Base-by-base conservation (phyloP, 2,329 filamentous ascomycete genomes). In the Zasmidium citrigriseum region DNA sequence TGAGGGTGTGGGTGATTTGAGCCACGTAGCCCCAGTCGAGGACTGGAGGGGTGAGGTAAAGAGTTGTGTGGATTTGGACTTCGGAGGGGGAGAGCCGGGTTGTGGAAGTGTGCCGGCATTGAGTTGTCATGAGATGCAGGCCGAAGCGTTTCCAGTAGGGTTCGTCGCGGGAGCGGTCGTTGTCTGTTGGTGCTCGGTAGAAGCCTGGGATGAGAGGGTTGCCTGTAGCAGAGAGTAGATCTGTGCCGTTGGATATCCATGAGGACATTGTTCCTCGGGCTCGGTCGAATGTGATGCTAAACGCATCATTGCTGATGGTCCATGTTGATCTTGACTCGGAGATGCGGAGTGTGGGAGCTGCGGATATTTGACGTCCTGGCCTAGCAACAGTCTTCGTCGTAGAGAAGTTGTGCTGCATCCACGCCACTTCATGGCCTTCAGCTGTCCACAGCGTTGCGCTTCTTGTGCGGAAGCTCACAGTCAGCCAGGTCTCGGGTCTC, bases 181-280 rank as follows among this genome's bases (percentile, higher is more conserved):
- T 89, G 70, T 89, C 84, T 0, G 86, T 89, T 14, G 82, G 80
- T 0, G 86, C 83, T 3, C 86, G 84, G 80, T 85, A 89, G 72
- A 89, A 84, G 4, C 54, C 62, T 4, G 66, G 64, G 23, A 63
- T 54, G 2, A 69, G 27, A 2, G 63, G 57, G 20, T 65, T 41
- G 34, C 5, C 18, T n/a, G 14, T n/a, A 9, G 34, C 51, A 1
- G 63, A n/a, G 25, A 69, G 55, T 10, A 68, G 1, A n/a, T 68
- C 53, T 14, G 53, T 59, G 52, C 62, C 61, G 16, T 55, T n/a
- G 47, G 68, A 68, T 46, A 62, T 57, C 68, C 68, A 70, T 4
- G 62, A 64, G 7, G 22, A 46, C n/a, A 70, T 54, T 7, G 44
- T 41, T 11, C 68, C 68, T 11, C 48, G 53, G 2, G 61, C 59